Evolutionary conservation across 306 rosid species (phyloP).

Genomic region (Oxytropis ochrocephala): DNA sequence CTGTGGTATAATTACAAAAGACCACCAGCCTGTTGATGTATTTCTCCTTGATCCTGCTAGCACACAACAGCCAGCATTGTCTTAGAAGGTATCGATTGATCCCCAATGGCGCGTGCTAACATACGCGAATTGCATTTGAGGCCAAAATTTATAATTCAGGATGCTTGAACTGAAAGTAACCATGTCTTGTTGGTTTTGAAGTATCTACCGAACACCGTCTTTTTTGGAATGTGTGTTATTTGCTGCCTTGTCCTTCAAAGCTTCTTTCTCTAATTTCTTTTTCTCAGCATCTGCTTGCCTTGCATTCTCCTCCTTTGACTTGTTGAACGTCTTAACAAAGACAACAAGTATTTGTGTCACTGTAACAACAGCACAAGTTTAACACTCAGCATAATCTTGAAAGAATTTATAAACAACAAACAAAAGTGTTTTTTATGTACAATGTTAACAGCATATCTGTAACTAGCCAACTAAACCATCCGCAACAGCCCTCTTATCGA

Average conservation of each 20-base stretch:
- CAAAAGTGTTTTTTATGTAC: not conserved
- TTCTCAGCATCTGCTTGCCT: slow-evolving; percentile 82
- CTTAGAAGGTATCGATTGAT: not conserved
- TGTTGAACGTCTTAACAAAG: slow-evolving; percentile 81
- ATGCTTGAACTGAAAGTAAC: not conserved
- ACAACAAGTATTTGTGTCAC: slow-evolving; percentile 82
- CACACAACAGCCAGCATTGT: not conserved
- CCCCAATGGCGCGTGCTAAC: slow-evolving; percentile 1
- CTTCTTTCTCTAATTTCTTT: slow-evolving; percentile 86
- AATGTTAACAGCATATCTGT: not conserved
- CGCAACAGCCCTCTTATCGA: too few relatives aligned
- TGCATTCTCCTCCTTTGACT: slow-evolving; percentile 92
- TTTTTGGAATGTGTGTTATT: slow-evolving; percentile 32
- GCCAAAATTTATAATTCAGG: not conserved
- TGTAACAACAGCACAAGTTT: slow-evolving; percentile 35
- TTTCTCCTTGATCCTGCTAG: slow-evolving; percentile 17
- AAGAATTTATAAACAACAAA: not conserved
- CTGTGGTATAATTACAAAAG: slow-evolving; percentile 30
- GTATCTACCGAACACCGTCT: slow-evolving; percentile 33
- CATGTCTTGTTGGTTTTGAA: not conserved
- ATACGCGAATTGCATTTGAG: slow-evolving; percentile 11
- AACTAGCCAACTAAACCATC: too few relatives aligned
- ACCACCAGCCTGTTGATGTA: slow-evolving; percentile 12
- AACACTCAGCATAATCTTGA: not conserved
- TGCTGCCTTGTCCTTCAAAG: slow-evolving; percentile 68